phyloP scores from a whole-genome alignment of 1,139 yeast genomes.

The Pichia sp. region DNA sequence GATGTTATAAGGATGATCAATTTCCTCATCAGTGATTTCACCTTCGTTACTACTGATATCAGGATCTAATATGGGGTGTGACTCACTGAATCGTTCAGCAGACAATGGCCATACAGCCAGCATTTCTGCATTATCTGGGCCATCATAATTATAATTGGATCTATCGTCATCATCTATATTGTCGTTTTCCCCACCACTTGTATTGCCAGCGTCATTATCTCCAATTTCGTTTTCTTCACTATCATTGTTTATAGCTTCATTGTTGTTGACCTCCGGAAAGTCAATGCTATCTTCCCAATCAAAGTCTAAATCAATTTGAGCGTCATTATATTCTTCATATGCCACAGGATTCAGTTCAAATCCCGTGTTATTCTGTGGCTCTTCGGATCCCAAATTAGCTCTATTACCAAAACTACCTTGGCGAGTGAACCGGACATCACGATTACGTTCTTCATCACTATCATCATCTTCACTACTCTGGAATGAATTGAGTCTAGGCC shows the following conservation, averaged over 20 bases:
- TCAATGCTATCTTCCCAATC: constrained; percentile 11
- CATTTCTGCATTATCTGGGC: not conserved
- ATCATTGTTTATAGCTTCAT: constrained; percentile 8
- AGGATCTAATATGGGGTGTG: constrained; percentile 12
- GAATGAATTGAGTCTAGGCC: not conserved
- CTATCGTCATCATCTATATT: constrained; percentile 16
- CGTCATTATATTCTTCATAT: not conserved
- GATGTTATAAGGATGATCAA: constrained; percentile 24
- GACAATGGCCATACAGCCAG: constrained; percentile 13
- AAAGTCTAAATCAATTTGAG: constrained; percentile 4
- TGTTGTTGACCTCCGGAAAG: not conserved
- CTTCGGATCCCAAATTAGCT: not conserved
- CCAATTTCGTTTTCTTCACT: constrained; percentile 12
- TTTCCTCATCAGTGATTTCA: constrained; percentile 22
- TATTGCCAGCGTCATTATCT: constrained; percentile 13
- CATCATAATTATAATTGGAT: constrained; percentile 7
- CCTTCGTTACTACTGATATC: constrained; percentile 16
- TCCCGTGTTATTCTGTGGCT: not conserved
- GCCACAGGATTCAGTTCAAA: not conserved
- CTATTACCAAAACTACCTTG: constrained; percentile 4
- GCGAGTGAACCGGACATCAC: constrained; percentile 14
- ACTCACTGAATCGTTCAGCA: constrained; percentile 7
- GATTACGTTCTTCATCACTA: not conserved
- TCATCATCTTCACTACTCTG: not conserved
- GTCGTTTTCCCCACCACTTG: constrained; percentile 15